These are phyloP conservation scores for Crithidia bombi DNA, from an alignment of 208 protist genomes.

Conservation along the genomic window DNA sequence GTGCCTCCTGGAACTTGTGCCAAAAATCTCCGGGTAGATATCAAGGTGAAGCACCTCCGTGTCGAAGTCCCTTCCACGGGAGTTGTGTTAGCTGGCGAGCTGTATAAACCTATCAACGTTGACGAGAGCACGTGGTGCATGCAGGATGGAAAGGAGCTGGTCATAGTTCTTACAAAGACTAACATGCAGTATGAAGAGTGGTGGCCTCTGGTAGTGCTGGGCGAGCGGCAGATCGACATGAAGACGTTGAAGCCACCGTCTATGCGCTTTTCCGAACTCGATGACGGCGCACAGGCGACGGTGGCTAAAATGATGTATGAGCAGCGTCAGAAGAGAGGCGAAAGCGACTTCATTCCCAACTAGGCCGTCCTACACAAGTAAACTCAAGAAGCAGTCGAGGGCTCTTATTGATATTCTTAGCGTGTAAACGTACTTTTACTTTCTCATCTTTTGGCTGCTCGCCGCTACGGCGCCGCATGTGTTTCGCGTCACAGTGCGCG, in stretches of 20 bases:
- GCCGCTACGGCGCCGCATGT: too few species aligned
- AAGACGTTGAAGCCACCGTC: conserved; percentile 85
- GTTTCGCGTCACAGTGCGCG: too few species aligned
- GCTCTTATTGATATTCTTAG: too few species aligned
- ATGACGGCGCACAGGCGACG: conserved; percentile 82
- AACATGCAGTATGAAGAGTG: conserved; percentile 90
- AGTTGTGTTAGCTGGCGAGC: conserved; percentile 63
- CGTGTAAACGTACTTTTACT: too few species aligned
- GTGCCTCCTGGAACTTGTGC: conserved; percentile 50
- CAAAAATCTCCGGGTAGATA: conserved; percentile 70
- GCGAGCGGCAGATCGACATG: conserved; percentile 88
- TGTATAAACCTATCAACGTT: conserved; percentile 83
- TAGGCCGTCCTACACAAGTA: too few species aligned
- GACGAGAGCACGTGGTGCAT: conserved; percentile 87
- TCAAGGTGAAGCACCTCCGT: conserved; percentile 43
- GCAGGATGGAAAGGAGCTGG: conserved; percentile 64
- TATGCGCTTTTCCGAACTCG: conserved; percentile 73
- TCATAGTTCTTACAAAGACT: conserved; percentile 76
- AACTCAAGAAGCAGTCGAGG: too few species aligned
- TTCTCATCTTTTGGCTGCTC: too few species aligned
- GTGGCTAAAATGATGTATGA: conserved; percentile 94
- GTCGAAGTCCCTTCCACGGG: conserved; percentile 52
- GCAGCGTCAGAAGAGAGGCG: conserved; percentile 67
- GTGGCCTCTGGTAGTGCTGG: conserved; percentile 79
- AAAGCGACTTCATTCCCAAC: neutral